phyloP scores from a whole-genome alignment of 2,329 filamentous ascomycete genomes.

The Colletotrichum brevisporum region DNA sequence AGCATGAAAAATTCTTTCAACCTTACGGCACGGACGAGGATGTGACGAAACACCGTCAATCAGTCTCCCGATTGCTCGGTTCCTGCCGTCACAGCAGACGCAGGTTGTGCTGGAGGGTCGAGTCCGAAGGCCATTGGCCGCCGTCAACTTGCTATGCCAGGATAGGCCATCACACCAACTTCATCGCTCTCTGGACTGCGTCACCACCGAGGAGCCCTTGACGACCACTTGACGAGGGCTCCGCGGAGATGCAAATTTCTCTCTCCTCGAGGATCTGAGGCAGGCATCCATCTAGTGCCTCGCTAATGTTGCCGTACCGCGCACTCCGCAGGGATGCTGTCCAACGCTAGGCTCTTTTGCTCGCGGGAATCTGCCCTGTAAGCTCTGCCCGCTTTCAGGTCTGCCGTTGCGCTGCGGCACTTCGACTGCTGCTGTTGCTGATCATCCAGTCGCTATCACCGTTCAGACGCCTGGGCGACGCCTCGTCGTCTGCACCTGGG shows the following conservation, averaged over 20 bases:
- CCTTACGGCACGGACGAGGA: constrained; percentile 18
- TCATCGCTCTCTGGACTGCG: constrained; percentile 1
- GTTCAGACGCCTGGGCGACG: constrained; percentile 3
- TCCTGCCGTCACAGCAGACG: constrained; percentile 32
- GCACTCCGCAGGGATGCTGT: constrained; percentile 33
- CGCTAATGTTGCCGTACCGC: constrained; percentile 35
- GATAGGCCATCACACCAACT: constrained; percentile 25
- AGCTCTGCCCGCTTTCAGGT: constrained; percentile 10
- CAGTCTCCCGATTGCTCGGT: constrained; percentile 34
- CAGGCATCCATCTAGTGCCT: constrained; percentile 36
- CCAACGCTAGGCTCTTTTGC: constrained; percentile 26
- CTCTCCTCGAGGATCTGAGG: constrained; percentile 36
- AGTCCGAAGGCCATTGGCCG: constrained; percentile 26
- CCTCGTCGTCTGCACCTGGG: background rate
- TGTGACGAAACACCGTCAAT: constrained; percentile 36
- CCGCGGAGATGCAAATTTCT: constrained; percentile 38
- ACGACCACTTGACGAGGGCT: background rate
- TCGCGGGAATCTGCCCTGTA: constrained; percentile 5
- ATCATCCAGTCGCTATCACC: constrained; percentile 28
- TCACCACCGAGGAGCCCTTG: constrained; percentile 1
- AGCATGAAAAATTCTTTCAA: constrained; percentile 37
- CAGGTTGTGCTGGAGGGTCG: constrained; percentile 19
- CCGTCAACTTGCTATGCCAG: constrained; percentile 27
- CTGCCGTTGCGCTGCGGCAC: constrained; percentile 29
- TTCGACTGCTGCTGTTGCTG: constrained; percentile 26